phyloP scores from a whole-genome alignment of 1,284 basidiomycete genomes.

The Pseudozyma tsukubaensis region DNA sequence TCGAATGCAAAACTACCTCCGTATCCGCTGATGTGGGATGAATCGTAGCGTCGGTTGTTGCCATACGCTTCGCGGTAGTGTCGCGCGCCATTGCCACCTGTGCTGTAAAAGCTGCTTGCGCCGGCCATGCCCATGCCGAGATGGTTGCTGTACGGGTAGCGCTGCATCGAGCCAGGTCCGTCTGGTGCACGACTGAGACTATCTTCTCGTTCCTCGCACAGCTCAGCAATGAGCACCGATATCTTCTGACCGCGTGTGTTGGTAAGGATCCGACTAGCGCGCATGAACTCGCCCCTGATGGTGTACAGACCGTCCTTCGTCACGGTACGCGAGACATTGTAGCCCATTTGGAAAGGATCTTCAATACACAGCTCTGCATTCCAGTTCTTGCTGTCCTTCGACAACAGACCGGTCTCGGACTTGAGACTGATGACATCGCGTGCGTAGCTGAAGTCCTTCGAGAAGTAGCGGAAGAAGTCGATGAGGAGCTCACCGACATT shows the following conservation, averaged over 20 bases:
- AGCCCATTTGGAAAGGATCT: conserved; percentile 95
- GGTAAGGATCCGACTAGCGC: conserved; percentile 77
- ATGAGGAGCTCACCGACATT: conserved; percentile 94
- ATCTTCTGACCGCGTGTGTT: conserved; percentile 54
- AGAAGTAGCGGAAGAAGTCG: conserved; percentile 97
- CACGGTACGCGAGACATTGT: conserved; percentile 95
- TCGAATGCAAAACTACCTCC: conserved; percentile 66
- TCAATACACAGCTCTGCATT: conserved; percentile 78
- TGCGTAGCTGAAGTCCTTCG: conserved; percentile 91
- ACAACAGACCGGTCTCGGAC: conserved; percentile 79
- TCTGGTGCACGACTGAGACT: conserved; percentile 65
- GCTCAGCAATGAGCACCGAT: conserved; percentile 59
- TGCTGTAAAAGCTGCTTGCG: conserved; percentile 24
- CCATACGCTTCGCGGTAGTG: conserved; percentile 45
- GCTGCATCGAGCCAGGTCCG: conserved; percentile 34
- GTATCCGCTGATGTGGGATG: conserved; percentile 38
- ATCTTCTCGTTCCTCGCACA: conserved; percentile 67
- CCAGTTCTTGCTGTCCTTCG: conserved; percentile 93
- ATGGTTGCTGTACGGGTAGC: conserved; percentile 24
- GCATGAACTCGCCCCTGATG: conserved; percentile 98
- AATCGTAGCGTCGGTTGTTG: conserved; percentile 43
- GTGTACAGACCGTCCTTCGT: conserved; percentile 96
- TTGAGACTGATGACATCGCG: conserved; percentile 90
- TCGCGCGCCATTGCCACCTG: conserved; percentile 22
- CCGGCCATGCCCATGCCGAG: conserved; percentile 22